Conservation (phyloP, 208 protist genomes). For the Zelonia costaricensis region DNA sequence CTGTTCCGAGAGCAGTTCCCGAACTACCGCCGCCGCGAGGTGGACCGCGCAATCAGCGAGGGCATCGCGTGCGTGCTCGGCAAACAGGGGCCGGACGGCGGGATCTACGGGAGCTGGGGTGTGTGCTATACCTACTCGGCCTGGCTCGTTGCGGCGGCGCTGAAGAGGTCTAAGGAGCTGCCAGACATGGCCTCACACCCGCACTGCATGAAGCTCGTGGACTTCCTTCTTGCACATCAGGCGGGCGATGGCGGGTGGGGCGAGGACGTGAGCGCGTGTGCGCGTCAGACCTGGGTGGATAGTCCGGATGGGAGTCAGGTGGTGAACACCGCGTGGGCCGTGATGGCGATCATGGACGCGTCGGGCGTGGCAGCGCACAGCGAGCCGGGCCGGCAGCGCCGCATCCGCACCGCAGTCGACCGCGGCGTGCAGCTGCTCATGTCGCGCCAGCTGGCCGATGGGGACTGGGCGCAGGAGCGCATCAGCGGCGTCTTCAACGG, state of each 20-base stretch:
- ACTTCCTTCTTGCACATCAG: conserved; percentile 95
- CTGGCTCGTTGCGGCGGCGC: conserved; percentile 95
- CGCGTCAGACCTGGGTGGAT: conserved; percentile 87
- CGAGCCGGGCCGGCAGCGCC: conserved; percentile 14
- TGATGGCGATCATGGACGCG: conserved; percentile 94
- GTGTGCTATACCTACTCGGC: conserved; percentile 98
- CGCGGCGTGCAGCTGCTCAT: conserved; percentile 85
- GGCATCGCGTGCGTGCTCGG: conserved; percentile 87
- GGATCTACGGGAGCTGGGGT: conserved; percentile 96
- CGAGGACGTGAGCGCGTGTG: conserved; percentile 93
- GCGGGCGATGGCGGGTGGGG: conserved; percentile 96
- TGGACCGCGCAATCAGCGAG: conserved; percentile 85
- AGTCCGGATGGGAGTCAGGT: conserved; percentile 91
- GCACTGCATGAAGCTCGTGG: conserved; percentile 73
- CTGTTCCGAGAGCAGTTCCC: conserved; percentile 92
- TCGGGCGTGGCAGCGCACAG: conserved; percentile 30
- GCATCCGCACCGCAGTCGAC: conserved; percentile 69
- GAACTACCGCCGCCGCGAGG: conserved; percentile 86
- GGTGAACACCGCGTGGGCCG: conserved; percentile 96
- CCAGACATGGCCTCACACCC: conserved; percentile 70
- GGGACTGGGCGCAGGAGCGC: conserved; percentile 93
- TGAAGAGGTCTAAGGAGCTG: conserved; percentile 74
- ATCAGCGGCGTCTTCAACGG: conserved; percentile 98
- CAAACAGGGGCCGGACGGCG: conserved; percentile 91
- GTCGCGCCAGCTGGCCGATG: conserved; percentile 78